Conservation (phyloP, 2,329 filamentous ascomycete species). For the Phyllosticta capitalensis region DNA sequence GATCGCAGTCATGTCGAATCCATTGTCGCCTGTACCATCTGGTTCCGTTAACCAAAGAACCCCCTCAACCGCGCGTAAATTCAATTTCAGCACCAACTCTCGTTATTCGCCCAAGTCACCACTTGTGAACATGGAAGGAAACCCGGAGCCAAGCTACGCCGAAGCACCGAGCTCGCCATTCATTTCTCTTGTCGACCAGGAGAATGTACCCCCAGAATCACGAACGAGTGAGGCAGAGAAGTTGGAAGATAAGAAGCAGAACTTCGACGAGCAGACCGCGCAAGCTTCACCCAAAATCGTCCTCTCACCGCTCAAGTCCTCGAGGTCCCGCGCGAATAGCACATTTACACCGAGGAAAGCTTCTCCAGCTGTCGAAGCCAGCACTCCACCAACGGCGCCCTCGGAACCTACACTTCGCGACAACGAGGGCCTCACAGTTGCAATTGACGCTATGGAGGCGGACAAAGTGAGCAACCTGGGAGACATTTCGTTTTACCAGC, state of each 20-base stretch:
- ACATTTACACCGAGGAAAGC: conserved; percentile 2
- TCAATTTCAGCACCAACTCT: conserved; percentile 1
- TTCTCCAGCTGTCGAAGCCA: conserved; percentile 16
- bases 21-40: conserved; percentile 3
- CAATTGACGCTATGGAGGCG: conserved; percentile 26
- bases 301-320: conserved; percentile 22
- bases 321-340: conserved; percentile 16
- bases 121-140: conserved; percentile 15
- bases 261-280: conserved; percentile 17
- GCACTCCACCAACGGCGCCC: conserved; percentile 11
- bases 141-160: conserved; percentile 29
- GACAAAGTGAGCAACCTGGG: conserved; percentile 15
- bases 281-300: conserved; percentile 25
- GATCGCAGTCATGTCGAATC: conserved; percentile 3
- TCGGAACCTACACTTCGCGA: conserved; percentile 23
- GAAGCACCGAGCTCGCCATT: conserved; percentile 41
- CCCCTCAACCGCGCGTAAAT: conserved; percentile 6
- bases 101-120: conserved; percentile 6
- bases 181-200: conserved; percentile 34
- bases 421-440: conserved; percentile 30
- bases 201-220: conserved; percentile 20
- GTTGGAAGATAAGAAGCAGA: conserved; percentile 2
- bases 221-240: conserved; percentile 10
- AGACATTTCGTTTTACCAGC: conserved; percentile 17
- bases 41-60: conserved; percentile 3